Conservation (phyloP, 1,284 basidiomycete species). For the Xerocomus tenax region DNA sequence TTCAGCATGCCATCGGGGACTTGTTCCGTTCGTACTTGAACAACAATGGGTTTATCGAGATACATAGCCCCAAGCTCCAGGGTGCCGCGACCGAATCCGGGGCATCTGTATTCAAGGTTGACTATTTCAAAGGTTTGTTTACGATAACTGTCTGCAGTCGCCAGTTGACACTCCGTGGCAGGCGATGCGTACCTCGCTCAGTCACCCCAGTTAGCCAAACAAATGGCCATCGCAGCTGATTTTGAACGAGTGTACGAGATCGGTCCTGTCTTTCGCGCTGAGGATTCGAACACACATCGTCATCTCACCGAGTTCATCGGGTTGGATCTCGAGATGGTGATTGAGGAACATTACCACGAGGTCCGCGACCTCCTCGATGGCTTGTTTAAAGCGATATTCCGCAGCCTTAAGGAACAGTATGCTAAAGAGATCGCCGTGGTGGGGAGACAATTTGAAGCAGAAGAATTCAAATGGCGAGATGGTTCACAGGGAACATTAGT, state of each 20-base stretch:
- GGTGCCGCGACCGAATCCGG: constrained; percentile 96
- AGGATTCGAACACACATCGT: constrained; percentile 93
- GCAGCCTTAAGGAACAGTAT: constrained; percentile 69
- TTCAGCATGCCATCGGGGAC: constrained; percentile 82
- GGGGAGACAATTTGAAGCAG: constrained; percentile 81
- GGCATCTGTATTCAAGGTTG: constrained; percentile 94
- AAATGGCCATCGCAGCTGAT: constrained; percentile 98
- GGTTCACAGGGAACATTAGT: constrained; percentile 60
- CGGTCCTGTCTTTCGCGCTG: constrained; percentile 94
- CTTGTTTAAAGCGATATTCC: constrained; percentile 80
- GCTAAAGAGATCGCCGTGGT: constrained; percentile 75
- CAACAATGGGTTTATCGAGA: constrained; percentile 77
- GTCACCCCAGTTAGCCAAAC: constrained; percentile 94
- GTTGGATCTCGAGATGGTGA: constrained; percentile 97
- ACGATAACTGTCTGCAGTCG: neutral
- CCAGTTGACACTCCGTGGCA: constrained; percentile 25
- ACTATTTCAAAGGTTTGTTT: constrained; percentile 87
- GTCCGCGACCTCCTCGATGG: constrained; percentile 82
- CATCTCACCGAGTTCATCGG: constrained; percentile 99
- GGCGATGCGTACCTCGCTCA: constrained; percentile 91
- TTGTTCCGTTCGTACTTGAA: constrained; percentile 86
- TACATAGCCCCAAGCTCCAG: constrained; percentile 96
- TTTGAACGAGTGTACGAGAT: constrained; percentile 98
- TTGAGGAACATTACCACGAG: constrained; percentile 98
- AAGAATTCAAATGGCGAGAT: constrained; percentile 79